These are phyloP conservation scores for Dothistroma pini DNA, from an alignment of 2,329 filamentous ascomycete species.

Conservation along the genomic window DNA sequence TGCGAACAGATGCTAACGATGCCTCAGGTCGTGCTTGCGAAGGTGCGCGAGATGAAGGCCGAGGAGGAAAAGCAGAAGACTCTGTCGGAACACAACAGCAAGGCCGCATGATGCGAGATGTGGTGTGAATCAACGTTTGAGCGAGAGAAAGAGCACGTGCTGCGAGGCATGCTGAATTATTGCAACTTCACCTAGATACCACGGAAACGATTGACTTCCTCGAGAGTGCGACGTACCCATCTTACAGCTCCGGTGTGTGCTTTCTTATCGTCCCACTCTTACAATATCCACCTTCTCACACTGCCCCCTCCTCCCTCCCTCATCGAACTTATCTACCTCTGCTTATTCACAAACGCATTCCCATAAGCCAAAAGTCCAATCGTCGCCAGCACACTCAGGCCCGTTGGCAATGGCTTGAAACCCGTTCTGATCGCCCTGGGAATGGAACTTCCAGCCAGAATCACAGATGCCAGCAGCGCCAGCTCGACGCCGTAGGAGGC, in stretches of 20 bases:
- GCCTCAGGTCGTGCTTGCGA: slow-evolving; percentile 65
- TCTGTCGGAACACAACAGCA: slow-evolving; percentile 22
- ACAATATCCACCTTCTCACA: too few species aligned
- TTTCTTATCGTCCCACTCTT: too few species aligned
- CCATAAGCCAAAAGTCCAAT: slow-evolving; percentile 81
- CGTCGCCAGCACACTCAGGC: slow-evolving; percentile 72
- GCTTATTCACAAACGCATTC: slow-evolving; percentile 52
- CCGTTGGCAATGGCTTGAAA: slow-evolving; percentile 75
- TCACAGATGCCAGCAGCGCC: slow-evolving; percentile 79
- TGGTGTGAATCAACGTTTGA: not conserved
- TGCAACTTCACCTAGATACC: not conserved
- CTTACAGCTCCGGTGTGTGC: too few species aligned
- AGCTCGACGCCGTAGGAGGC: slow-evolving; percentile 82
- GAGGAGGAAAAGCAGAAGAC: slow-evolving; percentile 59
- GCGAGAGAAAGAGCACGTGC: not conserved
- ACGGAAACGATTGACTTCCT: not conserved
- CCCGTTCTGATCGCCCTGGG: slow-evolving; percentile 77
- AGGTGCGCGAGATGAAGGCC: slow-evolving; percentile 88
- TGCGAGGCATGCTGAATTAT: not conserved
- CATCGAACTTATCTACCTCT: slow-evolving; percentile 6
- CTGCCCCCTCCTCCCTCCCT: too few species aligned
- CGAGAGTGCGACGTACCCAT: not conserved
- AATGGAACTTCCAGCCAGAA: slow-evolving; percentile 79
- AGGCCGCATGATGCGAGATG: not conserved
- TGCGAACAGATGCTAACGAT: slow-evolving; percentile 8